Percentiles rank a stretch among this genome's conserved stretches.
Evolutionary conservation across 2,329 filamentous ascomycete species (phyloP).

Genomic region (Hypoxylon sp.): DNA sequence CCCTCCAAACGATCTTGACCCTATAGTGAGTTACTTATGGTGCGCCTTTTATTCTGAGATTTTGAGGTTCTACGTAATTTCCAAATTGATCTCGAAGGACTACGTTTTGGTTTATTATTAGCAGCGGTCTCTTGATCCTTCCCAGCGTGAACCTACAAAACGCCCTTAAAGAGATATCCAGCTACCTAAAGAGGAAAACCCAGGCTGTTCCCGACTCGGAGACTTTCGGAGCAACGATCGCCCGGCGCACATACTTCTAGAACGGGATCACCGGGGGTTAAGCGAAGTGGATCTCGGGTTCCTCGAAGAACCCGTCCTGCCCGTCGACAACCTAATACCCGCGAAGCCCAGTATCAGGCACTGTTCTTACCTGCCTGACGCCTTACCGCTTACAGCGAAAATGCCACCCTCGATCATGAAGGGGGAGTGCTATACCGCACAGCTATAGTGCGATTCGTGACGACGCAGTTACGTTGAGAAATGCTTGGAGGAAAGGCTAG

Average conservation of each 20-base stretch:
- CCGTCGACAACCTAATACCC: constrained; percentile 8
- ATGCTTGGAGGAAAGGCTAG: not conserved
- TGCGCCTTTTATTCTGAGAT: not conserved
- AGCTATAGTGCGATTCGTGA: constrained; percentile 1
- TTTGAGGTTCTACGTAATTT: not conserved
- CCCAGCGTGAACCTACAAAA: not conserved
- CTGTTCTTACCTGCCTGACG: constrained; percentile 1
- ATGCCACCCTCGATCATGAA: constrained; percentile 5
- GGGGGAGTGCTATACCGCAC: not conserved
- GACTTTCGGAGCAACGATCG: not conserved
- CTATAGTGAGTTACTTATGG: not conserved
- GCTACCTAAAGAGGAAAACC: not conserved
- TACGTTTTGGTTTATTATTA: not conserved
- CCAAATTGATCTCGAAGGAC: not conserved
- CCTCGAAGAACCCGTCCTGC: constrained; percentile 21
- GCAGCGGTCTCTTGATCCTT: not conserved
- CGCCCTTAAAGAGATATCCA: not conserved
- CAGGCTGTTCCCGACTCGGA: not conserved
- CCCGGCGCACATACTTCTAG: not conserved
- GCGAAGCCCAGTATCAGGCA: constrained; percentile 1
- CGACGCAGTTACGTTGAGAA: constrained; percentile 1
- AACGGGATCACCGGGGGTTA: not conserved
- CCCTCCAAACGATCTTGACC: not conserved
- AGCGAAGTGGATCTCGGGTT: constrained; percentile 23
- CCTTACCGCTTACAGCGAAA: constrained; percentile 9